These are phyloP conservation scores for Trichophyton rubrum DNA, from an alignment of 2,329 filamentous ascomycete genomes.

Conservation along the genomic window DNA sequence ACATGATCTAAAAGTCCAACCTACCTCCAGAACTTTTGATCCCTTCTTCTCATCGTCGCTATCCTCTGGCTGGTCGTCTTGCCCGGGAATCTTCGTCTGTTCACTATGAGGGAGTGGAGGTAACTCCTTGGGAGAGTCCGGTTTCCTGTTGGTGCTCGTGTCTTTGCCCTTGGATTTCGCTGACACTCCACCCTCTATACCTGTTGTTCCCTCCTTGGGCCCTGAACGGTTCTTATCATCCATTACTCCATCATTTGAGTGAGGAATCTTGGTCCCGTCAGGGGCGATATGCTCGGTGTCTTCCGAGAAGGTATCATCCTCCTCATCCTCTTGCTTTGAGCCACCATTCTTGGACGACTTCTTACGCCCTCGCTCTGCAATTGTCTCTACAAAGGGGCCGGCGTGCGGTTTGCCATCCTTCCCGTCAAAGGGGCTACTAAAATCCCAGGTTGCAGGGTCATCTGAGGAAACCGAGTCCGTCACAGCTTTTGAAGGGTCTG, in stretches of 20 bases:
- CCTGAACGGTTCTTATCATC: slow-evolving; percentile 65
- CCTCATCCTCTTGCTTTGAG: slow-evolving; percentile 17
- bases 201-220: slow-evolving; percentile 74
- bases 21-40: slow-evolving; percentile 44
- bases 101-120: slow-evolving; percentile 73
- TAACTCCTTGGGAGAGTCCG: slow-evolving; percentile 72
- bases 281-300: slow-evolving; percentile 29
- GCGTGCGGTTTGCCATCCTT: slow-evolving; percentile 87
- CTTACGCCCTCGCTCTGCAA: slow-evolving; percentile 37
- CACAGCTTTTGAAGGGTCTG: background rate
- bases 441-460: background rate
- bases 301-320: slow-evolving; percentile 17
- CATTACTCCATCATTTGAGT: slow-evolving; percentile 71
- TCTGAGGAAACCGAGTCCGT: background rate
- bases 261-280: slow-evolving; percentile 35
- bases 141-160: slow-evolving; percentile 60
- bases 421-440: slow-evolving; percentile 61
- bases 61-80: slow-evolving; percentile 24
- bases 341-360: slow-evolving; percentile 23
- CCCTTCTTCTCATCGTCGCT: slow-evolving; percentile 33
- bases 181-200: slow-evolving; percentile 78
- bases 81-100: slow-evolving; percentile 49
- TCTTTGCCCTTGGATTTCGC: slow-evolving; percentile 71
- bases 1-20: slow-evolving; percentile 10
- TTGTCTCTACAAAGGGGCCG: slow-evolving; percentile 54